A percentile compares a stretch with the other conserved stretches of the same genome.
phyloP scores from a whole-genome alignment of 345 rosid genomes.

The Gossypium arboreum region DNA sequence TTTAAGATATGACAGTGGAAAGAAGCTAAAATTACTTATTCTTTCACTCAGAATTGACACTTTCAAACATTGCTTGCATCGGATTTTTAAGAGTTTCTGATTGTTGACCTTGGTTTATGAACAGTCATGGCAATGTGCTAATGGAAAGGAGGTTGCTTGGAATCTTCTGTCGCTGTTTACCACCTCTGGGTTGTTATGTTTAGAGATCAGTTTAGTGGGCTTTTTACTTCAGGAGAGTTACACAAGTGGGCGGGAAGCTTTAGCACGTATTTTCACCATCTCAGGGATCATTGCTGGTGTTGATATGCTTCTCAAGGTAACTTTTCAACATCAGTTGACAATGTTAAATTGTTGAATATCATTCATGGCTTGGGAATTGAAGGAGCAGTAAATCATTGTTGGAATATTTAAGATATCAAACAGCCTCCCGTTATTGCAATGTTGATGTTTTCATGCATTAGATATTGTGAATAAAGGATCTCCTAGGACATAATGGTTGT shows the following conservation, averaged over 20 bases:
- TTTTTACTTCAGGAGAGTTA: constrained; percentile 43
- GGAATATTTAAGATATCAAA: too few relatives aligned
- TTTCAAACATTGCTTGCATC: background rate
- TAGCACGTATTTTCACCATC: constrained; percentile 31
- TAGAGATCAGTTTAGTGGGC: constrained; percentile 37
- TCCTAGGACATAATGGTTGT: too few relatives aligned
- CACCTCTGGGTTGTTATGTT: constrained; percentile 28
- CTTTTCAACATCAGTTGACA: background rate
- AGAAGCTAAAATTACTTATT: background rate
- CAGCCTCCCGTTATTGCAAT: too few relatives aligned
- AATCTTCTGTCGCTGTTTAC: constrained; percentile 38
- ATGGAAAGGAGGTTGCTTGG: constrained; percentile 37
- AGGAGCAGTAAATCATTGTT: too few relatives aligned
- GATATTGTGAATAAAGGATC: too few relatives aligned
- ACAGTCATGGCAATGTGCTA: constrained; percentile 40
- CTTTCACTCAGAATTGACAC: background rate
- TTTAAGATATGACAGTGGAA: background rate
- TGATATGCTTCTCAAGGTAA: constrained; percentile 43
- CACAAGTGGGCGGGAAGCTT: constrained; percentile 33
- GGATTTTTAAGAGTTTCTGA: background rate
- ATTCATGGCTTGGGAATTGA: too few relatives aligned
- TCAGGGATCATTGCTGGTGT: constrained; percentile 37
- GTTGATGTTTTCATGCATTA: too few relatives aligned
- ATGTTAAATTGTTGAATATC: background rate
- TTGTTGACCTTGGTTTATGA: background rate